Evolutionary conservation across 1,139 yeast genomes (phyloP).

Genomic region (Pichia kudriavzevii): DNA sequence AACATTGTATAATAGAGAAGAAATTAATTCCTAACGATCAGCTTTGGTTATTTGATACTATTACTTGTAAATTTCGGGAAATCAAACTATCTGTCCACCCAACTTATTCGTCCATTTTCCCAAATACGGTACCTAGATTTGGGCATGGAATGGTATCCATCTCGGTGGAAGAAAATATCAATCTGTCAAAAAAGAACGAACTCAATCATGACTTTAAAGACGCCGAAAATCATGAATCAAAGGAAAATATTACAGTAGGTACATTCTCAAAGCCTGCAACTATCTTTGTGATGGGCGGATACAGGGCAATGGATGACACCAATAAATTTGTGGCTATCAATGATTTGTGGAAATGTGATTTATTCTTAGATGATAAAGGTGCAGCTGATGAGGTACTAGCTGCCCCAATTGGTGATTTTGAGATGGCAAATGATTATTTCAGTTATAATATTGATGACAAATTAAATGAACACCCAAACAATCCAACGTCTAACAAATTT

Average conservation of each 20-base stretch:
- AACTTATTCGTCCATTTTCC: conserved; percentile 29
- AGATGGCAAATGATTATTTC: conserved; percentile 15
- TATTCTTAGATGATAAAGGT: conserved; percentile 28
- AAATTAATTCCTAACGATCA: conserved; percentile 31
- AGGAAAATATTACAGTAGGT: too few relatives aligned
- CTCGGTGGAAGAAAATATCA: conserved; percentile 24
- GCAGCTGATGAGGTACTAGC: conserved; percentile 25
- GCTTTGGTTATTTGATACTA: conserved; percentile 37
- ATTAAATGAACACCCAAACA: conserved; percentile 9
- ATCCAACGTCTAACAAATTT: conserved; percentile 12
- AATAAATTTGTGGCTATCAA: conserved; percentile 32
- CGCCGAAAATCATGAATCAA: too few relatives aligned
- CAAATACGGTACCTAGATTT: conserved; percentile 38
- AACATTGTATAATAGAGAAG: conserved; percentile 29
- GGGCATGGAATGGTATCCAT: conserved; percentile 35
- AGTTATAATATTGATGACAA: conserved; percentile 16
- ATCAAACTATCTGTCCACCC: conserved; percentile 35
- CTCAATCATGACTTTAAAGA: too few relatives aligned
- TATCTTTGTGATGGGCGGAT: conserved; percentile 39
- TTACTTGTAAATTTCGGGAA: conserved; percentile 31
- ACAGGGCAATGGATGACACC: conserved; percentile 19
- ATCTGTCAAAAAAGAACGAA: too few relatives aligned
- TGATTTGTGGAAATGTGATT: conserved; percentile 42
- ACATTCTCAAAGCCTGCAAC: conserved; percentile 23
- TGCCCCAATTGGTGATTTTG: conserved; percentile 26